Evolutionary conservation across 352 stramenopile genomes (phyloP).

Genomic region (Plasmopara muralis): DNA sequence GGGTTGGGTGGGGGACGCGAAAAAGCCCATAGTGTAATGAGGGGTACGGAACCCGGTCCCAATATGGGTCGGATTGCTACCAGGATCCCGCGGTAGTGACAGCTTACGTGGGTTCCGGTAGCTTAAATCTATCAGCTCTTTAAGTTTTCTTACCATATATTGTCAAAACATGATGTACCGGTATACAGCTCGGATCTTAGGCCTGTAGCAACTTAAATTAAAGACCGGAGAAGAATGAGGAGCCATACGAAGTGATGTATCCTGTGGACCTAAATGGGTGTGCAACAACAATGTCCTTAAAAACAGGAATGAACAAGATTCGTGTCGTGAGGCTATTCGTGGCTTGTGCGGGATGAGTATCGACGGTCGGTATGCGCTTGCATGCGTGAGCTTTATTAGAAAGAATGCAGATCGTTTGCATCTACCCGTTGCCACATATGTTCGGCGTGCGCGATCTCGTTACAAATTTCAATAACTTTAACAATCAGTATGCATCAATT

Average conservation of each 20-base stretch:
- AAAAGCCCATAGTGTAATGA: too few species aligned
- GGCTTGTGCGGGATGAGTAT: slow-evolving; percentile 99
- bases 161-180: too few species aligned
- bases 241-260: slow-evolving; percentile 94
- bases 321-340: slow-evolving; percentile 98
- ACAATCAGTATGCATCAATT: slow-evolving; percentile 96
- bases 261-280: slow-evolving; percentile 95
- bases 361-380: slow-evolving; percentile 96
- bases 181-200: too few species aligned
- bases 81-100: too few species aligned
- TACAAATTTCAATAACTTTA: slow-evolving; percentile 99
- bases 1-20: too few species aligned
- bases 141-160: too few species aligned
- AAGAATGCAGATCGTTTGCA: slow-evolving; percentile 90
- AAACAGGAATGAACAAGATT: slow-evolving; percentile 99
- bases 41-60: too few species aligned
- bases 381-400: slow-evolving; percentile 96
- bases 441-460: slow-evolving; percentile 99
- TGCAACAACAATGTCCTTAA: slow-evolving; percentile 99
- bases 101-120: too few species aligned
- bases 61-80: too few species aligned
- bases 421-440: slow-evolving; percentile 99
- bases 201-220: slow-evolving; percentile 31
- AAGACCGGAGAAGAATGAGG: slow-evolving; percentile 92
- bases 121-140: too few species aligned